Evolutionary conservation across 73 alveolate species (phyloP), one percentile per base, ranked within the genome.

Genomic region (Paramecium biaurelia): DNA sequence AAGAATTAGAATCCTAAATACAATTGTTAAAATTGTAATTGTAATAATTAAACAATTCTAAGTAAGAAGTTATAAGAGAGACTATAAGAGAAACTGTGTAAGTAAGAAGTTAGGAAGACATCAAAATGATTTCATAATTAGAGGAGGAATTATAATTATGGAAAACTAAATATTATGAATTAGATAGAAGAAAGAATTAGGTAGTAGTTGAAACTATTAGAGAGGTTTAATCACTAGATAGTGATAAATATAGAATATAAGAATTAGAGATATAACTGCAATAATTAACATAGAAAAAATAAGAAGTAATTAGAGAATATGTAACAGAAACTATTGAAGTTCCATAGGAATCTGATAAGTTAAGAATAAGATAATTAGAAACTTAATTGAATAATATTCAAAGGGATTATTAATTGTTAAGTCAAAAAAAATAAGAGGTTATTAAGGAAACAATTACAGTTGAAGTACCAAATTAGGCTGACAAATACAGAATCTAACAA

Each of bases 41-140:
- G 7, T 63, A 63, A 63, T 24, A 63, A 26, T 26, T 26, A 26
- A 26, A 32, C 1, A 32, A 12, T 63, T 63, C 43, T 2, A 74
- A 74, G 38, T 41, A 74, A 74, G 90, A 79, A 47, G 74, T 79
- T 4, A 42, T 79, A 21, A 79, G 90, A 79, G 90, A 79, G 20
- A 47, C 74, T 1, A 47, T 79, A 28, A 34, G 58, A 72, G 86
- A 72, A 72, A 72, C 86, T n/a, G 45, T 72, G 3, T 20, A 79
- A 24, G 90, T 79, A 11, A 30, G 47, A 43, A 30, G 63, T 45
- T 18, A n/a, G 18, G 70, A 79, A 21, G 90, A 79, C 56, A 41
- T 41, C 6, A 26, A 79, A 45, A 43, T 20, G 20, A 79, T 79
- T 30, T 18, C 47, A 7, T 20, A 41, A 41, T 24, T 79, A 18